These are phyloP conservation scores for Effrenium voratum DNA, from an alignment of 73 alveolate species.

Conservation along the genomic window DNA sequence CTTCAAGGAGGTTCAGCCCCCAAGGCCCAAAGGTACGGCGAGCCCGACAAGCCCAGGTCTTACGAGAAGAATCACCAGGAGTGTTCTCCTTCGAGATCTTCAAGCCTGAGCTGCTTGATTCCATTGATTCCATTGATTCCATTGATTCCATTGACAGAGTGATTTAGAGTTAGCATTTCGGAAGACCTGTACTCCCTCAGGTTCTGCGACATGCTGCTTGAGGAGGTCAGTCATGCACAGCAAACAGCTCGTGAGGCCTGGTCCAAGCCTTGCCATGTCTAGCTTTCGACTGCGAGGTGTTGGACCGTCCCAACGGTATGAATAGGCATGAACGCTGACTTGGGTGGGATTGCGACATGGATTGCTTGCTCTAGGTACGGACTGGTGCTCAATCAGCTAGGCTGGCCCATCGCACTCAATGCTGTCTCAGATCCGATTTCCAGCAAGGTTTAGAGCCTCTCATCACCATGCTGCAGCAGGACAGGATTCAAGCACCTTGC, in stretches of 20 bases:
- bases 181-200: background rate
- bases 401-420: no score
- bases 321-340: background rate
- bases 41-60: background rate
- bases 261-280: background rate
- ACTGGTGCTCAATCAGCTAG: conserved; percentile 78
- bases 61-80: conserved; percentile 86
- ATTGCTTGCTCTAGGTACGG: conserved; percentile 36
- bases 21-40: background rate
- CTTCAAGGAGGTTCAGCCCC: background rate
- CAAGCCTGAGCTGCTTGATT: conserved; percentile 6
- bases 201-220: conserved; percentile 64
- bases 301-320: conserved; percentile 94
- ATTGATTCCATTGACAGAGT: background rate
- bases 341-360: background rate
- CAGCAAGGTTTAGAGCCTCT: conserved; percentile 66
- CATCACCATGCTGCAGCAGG: conserved; percentile 74
- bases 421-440: background rate
- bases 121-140: background rate
- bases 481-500: background rate
- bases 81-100: conserved; percentile 59
- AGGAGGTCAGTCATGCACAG: conserved; percentile 77
- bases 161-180: background rate
- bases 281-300: background rate
- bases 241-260: conserved; percentile 75